Base-by-base conservation (phyloP, 2,329 filamentous ascomycete genomes). In the Colletotrichum lentis region DNA sequence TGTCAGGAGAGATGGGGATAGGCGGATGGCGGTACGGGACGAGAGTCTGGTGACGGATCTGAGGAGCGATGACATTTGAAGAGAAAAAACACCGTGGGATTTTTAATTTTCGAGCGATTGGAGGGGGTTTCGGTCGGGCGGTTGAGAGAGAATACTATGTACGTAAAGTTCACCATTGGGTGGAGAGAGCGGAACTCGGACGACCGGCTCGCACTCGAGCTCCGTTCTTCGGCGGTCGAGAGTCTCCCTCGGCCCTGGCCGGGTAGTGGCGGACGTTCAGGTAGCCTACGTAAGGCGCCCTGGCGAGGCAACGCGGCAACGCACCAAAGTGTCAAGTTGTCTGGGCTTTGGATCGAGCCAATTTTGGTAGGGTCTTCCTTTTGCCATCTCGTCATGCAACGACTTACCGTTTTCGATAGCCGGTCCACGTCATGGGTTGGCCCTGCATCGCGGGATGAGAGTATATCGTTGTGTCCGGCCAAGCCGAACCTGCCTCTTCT, bases 41-140 rank as follows among this genome's bases (percentile, higher is more conserved):
- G 69, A 71, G n/a, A 55, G 12, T 68, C 69, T 70, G 60, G 60
- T 52, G 61, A 69, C 46, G 57, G 64, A 58, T 67, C 58, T 69
- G 46, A 70, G 57, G 68, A 68, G 22, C 16, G 64, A 68, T 56
- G 64, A 71, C 69, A 71, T 71, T 64, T 43, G 27, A 27, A 53
- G 31, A 11, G 27, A 8, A 20, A n/a, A 41, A n/a, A 37, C 53
- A 46, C 56, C 43, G 63, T 18, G 41, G 50, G 62, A 43, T 56
- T 47, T 65, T 47, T 65, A 10, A 10, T 35, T 35, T 35, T 35
- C 31, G 52, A 22, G 49, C 16, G 41, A 39, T 20, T 7, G 52
- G 22, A 37, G 22, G 22, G 47, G 47, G 16, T 37, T 53, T 20
- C 18, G 8, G 39, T 24, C 44, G 57, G 31, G 31, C 31, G 50